These are phyloP conservation scores for Psidium guajava DNA, from an alignment of 345 rosid species.

Conservation along the genomic window DNA sequence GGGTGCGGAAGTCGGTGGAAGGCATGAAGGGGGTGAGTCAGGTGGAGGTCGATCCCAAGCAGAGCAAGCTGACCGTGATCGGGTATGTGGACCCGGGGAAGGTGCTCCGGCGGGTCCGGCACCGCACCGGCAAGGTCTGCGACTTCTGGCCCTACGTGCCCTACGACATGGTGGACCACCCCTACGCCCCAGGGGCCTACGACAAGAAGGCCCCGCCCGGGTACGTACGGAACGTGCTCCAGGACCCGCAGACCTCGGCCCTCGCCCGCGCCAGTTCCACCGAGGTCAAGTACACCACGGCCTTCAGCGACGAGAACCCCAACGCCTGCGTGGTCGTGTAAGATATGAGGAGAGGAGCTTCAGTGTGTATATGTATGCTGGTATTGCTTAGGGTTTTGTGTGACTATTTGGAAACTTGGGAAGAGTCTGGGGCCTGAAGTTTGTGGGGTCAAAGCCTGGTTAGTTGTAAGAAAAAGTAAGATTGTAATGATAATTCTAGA, in stretches of 20 bases:
- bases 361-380: not conserved
- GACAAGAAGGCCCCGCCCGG: conserved; percentile 57
- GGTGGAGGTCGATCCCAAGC: conserved; percentile 48
- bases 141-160: conserved; percentile 60
- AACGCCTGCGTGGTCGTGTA: conserved; percentile 45
- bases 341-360: not conserved
- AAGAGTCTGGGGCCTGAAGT: not conserved
- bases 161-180: conserved; percentile 34
- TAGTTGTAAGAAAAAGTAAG: not conserved
- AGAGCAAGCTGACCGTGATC: conserved; percentile 43
- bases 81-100: conserved; percentile 55
- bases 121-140: conserved; percentile 55
- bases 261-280: conserved; percentile 55
- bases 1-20: conserved; percentile 39
- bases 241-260: conserved; percentile 26
- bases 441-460: not conserved
- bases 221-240: conserved; percentile 36
- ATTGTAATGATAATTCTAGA: not conserved
- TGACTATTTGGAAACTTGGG: not conserved
- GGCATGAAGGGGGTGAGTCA: conserved; percentile 50
- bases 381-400: not conserved
- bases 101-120: conserved; percentile 40
- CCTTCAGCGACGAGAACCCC: conserved; percentile 56
- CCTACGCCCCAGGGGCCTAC: conserved; percentile 38
- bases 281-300: conserved; percentile 51